Base-by-base conservation (phyloP, 305 asterid genomes). In the Fraxinus paxiana region DNA sequence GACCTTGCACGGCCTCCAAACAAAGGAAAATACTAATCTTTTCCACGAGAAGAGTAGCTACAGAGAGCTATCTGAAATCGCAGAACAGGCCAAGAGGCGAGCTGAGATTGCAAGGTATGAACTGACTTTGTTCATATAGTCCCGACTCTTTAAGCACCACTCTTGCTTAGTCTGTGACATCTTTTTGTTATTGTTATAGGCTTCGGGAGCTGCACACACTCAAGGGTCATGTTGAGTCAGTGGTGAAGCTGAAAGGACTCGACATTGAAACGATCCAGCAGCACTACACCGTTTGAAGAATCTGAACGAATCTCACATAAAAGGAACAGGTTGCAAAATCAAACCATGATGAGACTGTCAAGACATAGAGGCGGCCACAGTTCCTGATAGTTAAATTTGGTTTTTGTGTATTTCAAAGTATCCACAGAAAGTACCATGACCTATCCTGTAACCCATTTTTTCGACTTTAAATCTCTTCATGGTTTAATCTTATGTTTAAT, bases 91-190 rank as follows among this genome's bases (percentile, higher is more conserved):
- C 15, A 90, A 84, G 81, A 84, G 85, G n/a, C 86, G 93, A 37
- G 93, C 93, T 37, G 93, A 90, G 83, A 75, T 90, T 73, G 91
- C 93, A 79, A 87, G 93, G 92, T 89, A 77, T 31, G 82, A 76
- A 18, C 37, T 17, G 38, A 12, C 35, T 15, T 75, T 7, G 30
- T 38, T 18, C 41, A n/a, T 9, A 8, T 12, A 72, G 10, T 17
- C 37, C 12, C 12, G 10, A 26, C 28, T 69, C 48, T 34, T 28
- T 41, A 13, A 28, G 22, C n/a, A 18, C 17, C 56, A 30, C 4
- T 77, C 41, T 31, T 20, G 31, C 15, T 15, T 54, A 17, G 56
- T 37, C 59, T 65, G 12, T 41, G 7, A 28, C 41, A n/a, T 31
- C 1, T 15, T 30, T 78, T 28, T 17, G 8, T 5, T 31, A 2